Base-by-base conservation (phyloP, 2,329 filamentous ascomycete genomes). In the Ascomycota sp. region DNA sequence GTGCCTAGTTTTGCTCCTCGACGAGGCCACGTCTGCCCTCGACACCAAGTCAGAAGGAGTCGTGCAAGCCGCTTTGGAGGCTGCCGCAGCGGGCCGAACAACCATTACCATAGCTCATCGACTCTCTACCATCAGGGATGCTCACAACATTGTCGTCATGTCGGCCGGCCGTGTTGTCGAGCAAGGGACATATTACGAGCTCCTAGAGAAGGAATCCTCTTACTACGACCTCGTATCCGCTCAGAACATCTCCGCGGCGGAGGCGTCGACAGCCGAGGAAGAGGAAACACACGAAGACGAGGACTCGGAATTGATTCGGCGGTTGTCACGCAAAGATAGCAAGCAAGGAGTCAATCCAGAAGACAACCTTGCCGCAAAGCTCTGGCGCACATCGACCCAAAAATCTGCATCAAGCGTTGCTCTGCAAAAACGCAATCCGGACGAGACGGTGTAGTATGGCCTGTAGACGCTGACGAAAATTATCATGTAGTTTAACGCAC, bases 141-240 rank as follows among this genome's bases (percentile, higher is more conserved):
- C 86, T 0, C 78, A 95, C 51, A 94, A 93, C 44, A 98, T 98
- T 40, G 80, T 95, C 9, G 86, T 94, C 37, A 86, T 98, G 75
- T 66, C 73, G 4, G 56, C 73, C 35, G 89, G 89, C 9, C 58
- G 63, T n/a, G 91, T 98, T 35, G 64, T 92, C 9, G 89, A 98
- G 52, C 83, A 94, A 51, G 89, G 89, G 30, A 85, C 70, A 0
- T 89, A 95, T 47, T 69, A 86, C 34, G 64, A 77, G 10, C 63
- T 98, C 8, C 58, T 95, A 3, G 69, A 73, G 39, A 61, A 53
- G 35, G 56, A 68, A 37, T 73, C 69, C 13, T 75, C 83, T 7
- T 98, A 95, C 51, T 77, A 67, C 50, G 78, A 74, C 33, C 68
- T 95, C 8, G 85, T 95, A 7, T 75, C 81, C 31, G 85, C 86